Conservation (phyloP, 2,329 filamentous ascomycete genomes). For the Trichothecium roseum region DNA sequence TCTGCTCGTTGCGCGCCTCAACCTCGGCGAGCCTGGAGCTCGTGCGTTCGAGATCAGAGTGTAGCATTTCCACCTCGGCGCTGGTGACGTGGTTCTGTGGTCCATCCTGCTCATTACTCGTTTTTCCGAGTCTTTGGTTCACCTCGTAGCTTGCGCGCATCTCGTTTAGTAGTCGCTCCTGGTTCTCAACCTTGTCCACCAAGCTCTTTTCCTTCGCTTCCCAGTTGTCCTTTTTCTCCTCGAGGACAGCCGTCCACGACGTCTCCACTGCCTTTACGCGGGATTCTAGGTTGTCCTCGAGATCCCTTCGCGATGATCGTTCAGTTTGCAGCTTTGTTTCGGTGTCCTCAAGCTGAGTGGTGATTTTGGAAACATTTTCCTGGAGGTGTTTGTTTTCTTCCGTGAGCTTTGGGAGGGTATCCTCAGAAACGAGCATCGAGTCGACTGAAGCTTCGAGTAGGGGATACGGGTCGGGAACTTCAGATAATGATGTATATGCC, state of each 20-base stretch:
- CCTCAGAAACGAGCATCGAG: constrained; percentile 81
- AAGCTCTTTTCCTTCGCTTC: constrained; percentile 81
- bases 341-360: constrained; percentile 70
- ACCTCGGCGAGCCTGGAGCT: constrained; percentile 80
- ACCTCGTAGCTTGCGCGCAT: constrained; percentile 97
- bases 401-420: constrained; percentile 82
- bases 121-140: constrained; percentile 74
- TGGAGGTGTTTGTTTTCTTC: constrained; percentile 84
- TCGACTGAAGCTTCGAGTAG: constrained; percentile 94
- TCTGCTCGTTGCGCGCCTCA: constrained; percentile 86
- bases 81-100: constrained; percentile 60
- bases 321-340: constrained; percentile 76
- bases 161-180: constrained; percentile 85
- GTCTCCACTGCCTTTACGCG: constrained; percentile 83
- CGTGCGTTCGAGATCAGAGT: constrained; percentile 82
- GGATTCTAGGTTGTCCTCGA: constrained; percentile 67
- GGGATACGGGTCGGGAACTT: constrained; percentile 93
- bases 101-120: constrained; percentile 51
- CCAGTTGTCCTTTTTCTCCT: constrained; percentile 96
- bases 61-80: constrained; percentile 89
- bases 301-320: constrained; percentile 56
- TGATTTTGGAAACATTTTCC: constrained; percentile 63
- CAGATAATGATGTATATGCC: constrained; percentile 84
- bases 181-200: constrained; percentile 89
- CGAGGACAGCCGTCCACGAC: constrained; percentile 81